Base-by-base conservation (phyloP, 2,329 filamentous ascomycete species). In the Pseudogymnoascus sp. region DNA sequence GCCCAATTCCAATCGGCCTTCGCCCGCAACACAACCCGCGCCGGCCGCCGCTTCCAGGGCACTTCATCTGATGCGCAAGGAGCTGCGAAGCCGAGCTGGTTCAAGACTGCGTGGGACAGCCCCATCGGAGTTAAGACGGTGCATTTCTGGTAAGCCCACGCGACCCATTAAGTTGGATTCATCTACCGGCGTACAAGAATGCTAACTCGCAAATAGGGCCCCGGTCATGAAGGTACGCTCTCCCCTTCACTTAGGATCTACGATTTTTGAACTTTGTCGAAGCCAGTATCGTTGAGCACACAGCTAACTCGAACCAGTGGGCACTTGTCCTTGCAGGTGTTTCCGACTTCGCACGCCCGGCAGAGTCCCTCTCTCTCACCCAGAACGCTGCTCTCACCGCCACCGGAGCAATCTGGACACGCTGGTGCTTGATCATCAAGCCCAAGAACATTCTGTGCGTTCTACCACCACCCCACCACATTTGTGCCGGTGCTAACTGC, bases 381-480 rank as follows among this genome's bases (percentile, higher is more conserved):
- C 92, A 97, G 78, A 99, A 97, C 79, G 80, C 81, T 58, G 93
- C 94, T 63, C 83, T 99, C 68, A 94, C 90, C 72, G 86, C 86
- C 69, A 99, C 94, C 8, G 94, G 94, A 67, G 77, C 89, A 66
- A 99, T 99, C 82, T 99, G 94, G 94, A 99, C 94, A 50, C 85
- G 94, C 68, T 99, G 94, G 94, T 99, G 94, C 82, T 82, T 97
- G 73, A 89, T 99, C 75, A 99, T 99, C 78, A 91, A 86, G 76
- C 94, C 94, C 62, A 86, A 86, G 77, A 99, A 99, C 81, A 78
- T 91, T 71, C 88, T 97, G 87, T 91, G 78, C 57, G 86, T 78
- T 36, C 9, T 37, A 18, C 20, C 33, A 15, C 35, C 28, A 15
- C 38, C 59, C n/a, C 62, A 59, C 30, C 58, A 60, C 8, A 67